These are phyloP conservation scores for Pseudogymnoascus sp. DNA, from an alignment of 2,329 filamentous ascomycete genomes.

Conservation along the genomic window DNA sequence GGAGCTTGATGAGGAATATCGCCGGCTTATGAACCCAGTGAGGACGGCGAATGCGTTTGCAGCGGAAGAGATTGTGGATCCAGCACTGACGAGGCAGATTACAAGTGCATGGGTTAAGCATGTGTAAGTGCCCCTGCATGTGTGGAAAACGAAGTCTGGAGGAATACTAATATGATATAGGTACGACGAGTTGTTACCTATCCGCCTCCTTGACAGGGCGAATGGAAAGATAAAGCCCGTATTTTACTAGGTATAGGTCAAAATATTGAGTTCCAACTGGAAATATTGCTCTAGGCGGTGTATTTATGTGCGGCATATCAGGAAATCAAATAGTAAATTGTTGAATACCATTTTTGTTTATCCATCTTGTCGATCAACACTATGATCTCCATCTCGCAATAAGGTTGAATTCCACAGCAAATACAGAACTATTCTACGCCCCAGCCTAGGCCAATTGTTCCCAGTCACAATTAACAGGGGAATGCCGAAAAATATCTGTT, in stretches of 20 bases:
- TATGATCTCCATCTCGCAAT: background rate
- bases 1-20: conserved; percentile 52
- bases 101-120: conserved; percentile 47
- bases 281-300: background rate
- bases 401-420: background rate
- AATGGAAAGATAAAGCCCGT: conserved; percentile 35
- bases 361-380: background rate
- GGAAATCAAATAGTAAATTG: background rate
- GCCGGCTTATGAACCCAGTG: conserved; percentile 55
- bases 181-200: conserved; percentile 22
- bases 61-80: conserved; percentile 58
- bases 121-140: conserved; percentile 31
- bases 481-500: background rate
- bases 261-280: background rate
- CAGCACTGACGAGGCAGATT: conserved; percentile 47
- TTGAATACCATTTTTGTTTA: background rate
- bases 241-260: conserved; percentile 25
- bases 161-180: conserved; percentile 19
- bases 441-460: background rate
- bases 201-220: conserved; percentile 28
- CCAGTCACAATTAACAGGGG: background rate
- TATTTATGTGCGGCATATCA: background rate
- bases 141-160: conserved; percentile 39
- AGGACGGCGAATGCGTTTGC: conserved; percentile 56
- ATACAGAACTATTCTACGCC: background rate